Conservation (phyloP, 495 filamentous ascomycete species). For the Penicillium goetzii region DNA sequence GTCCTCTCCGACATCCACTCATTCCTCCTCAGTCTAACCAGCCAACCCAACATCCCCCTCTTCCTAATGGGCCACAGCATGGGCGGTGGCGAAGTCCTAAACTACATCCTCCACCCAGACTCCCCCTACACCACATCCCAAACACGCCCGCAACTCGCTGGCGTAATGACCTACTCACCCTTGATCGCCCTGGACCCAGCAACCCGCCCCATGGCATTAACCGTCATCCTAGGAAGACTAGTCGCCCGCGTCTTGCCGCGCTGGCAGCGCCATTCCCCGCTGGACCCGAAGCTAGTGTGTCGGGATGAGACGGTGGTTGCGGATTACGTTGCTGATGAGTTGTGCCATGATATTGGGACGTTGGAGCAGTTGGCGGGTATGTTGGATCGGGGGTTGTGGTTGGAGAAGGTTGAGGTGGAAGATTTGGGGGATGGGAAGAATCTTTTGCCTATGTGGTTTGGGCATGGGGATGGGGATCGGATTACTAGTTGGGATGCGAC, state of each 20-base stretch:
- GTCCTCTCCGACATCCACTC: conserved; percentile 78
- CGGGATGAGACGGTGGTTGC: conserved; percentile 60
- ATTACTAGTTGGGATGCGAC: conserved; percentile 64
- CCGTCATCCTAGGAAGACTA: conserved; percentile 63
- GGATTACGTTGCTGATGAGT: conserved; percentile 53
- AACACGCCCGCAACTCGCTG: conserved; percentile 55
- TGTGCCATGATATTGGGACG: conserved; percentile 80
- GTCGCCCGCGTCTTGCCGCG: conserved; percentile 66
- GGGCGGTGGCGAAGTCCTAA: conserved; percentile 71
- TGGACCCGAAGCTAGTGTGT: conserved; percentile 61
- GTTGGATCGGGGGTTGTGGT: conserved; percentile 61
- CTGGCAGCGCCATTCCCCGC: conserved; percentile 50
- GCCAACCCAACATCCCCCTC: conserved; percentile 57
- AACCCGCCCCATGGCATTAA: conserved; percentile 60
- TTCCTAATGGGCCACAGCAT: conserved; percentile 90
- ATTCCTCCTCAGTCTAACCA: conserved; percentile 54
- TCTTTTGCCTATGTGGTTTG: conserved; percentile 56
- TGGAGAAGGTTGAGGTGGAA: conserved; percentile 22
- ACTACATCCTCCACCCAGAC: conserved; percentile 27
- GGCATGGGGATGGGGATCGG: conserved; percentile 70
- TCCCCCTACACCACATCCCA: conserved; percentile 31
- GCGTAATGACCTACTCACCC: conserved; percentile 69
- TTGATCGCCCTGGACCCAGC: conserved; percentile 69
- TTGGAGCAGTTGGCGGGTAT: conserved; percentile 73
- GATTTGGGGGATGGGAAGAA: conserved; percentile 7